Percentiles rank a stretch among this genome's conserved stretches.
Evolutionary conservation across 176 grass and related monocot species (phyloP).

Genomic region (Phoenix roebelenii): DNA sequence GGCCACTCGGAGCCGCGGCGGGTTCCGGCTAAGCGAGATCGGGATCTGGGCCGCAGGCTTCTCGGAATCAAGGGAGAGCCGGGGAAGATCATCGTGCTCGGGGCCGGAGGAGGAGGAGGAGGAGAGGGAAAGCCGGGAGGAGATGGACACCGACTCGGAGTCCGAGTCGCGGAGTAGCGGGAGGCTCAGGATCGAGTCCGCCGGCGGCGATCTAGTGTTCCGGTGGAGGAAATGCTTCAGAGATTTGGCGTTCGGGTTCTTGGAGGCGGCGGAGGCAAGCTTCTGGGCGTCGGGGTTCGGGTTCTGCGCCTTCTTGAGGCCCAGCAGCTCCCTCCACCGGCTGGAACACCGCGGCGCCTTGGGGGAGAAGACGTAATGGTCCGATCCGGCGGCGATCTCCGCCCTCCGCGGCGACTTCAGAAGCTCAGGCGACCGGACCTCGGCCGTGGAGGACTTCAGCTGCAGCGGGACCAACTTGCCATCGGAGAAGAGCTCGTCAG

Average conservation of each 20-base stretch:
- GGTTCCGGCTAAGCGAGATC: slow-evolving; percentile 21
- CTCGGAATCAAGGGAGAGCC: slow-evolving; percentile 8
- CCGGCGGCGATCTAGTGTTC: slow-evolving; percentile 28
- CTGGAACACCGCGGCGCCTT: slow-evolving; percentile 42
- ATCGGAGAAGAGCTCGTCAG: slow-evolving; percentile 57
- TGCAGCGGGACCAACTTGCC: slow-evolving; percentile 51
- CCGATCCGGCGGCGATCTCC: neutral
- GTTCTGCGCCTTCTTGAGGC: slow-evolving; percentile 22
- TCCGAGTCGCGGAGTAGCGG: slow-evolving; percentile 31
- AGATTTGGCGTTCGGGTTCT: neutral
- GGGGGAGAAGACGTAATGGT: slow-evolving; percentile 29
- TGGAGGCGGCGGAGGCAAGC: neutral
- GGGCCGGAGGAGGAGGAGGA: slow-evolving; percentile 48
- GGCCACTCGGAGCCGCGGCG: neutral
- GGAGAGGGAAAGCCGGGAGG: slow-evolving; percentile 21
- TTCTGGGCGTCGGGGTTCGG: neutral
- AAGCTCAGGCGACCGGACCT: neutral
- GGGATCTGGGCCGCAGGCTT: neutral
- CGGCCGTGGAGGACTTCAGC: slow-evolving; percentile 2
- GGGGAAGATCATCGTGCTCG: slow-evolving; percentile 18
- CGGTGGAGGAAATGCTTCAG: slow-evolving; percentile 36
- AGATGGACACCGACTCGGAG: slow-evolving; percentile 17
- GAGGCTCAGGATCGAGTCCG: slow-evolving; percentile 32
- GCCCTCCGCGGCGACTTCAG: neutral
- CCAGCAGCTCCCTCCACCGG: slow-evolving; percentile 45